phyloP scores from a whole-genome alignment of 371 early-diverging fungal species.

The Syncephalastrum sp. region DNA sequence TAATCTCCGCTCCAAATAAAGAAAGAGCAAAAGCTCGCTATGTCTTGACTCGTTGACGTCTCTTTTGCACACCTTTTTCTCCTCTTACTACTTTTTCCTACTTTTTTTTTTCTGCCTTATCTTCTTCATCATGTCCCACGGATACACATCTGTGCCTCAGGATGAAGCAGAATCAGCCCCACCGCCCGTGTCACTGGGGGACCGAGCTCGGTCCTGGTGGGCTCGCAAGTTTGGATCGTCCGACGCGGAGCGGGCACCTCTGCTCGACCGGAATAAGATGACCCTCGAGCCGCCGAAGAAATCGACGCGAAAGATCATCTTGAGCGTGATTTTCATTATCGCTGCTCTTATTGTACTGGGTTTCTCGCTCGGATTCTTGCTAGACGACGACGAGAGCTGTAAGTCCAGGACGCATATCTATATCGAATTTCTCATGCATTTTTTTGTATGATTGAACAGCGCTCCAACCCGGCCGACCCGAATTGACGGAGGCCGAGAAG shows the following conservation, averaged over 20 bases:
- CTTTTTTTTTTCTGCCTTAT: background rate
- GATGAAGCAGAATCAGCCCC: slow-evolving; percentile 7
- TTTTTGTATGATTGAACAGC: background rate
- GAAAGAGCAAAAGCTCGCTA: background rate
- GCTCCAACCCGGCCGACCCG: background rate
- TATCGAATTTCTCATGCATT: background rate
- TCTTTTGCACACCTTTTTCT: background rate
- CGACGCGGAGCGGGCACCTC: slow-evolving; percentile 25
- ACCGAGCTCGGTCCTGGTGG: slow-evolving; percentile 18
- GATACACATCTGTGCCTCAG: slow-evolving; percentile 16
- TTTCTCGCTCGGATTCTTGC: slow-evolving; percentile 13
- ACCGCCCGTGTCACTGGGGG: slow-evolving; percentile 1
- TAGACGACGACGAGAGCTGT: slow-evolving; percentile 7
- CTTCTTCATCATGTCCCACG: slow-evolving; percentile 11
- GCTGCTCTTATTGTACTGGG: slow-evolving; percentile 20
- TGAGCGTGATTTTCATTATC: slow-evolving; percentile 21
- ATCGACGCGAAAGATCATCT: slow-evolving; percentile 16
- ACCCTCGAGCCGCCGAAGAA: slow-evolving; percentile 38
- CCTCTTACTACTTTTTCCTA: slow-evolving; percentile 6
- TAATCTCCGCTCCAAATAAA: slow-evolving; percentile 8
- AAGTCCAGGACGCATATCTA: background rate
- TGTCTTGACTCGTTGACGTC: too few relatives aligned
- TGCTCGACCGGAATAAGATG: slow-evolving; percentile 36
- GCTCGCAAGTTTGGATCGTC: background rate
- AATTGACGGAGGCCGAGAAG: slow-evolving; percentile 9